These are phyloP conservation scores for Phytophthora europaea DNA, from an alignment of 352 stramenopile species.

Conservation along the genomic window DNA sequence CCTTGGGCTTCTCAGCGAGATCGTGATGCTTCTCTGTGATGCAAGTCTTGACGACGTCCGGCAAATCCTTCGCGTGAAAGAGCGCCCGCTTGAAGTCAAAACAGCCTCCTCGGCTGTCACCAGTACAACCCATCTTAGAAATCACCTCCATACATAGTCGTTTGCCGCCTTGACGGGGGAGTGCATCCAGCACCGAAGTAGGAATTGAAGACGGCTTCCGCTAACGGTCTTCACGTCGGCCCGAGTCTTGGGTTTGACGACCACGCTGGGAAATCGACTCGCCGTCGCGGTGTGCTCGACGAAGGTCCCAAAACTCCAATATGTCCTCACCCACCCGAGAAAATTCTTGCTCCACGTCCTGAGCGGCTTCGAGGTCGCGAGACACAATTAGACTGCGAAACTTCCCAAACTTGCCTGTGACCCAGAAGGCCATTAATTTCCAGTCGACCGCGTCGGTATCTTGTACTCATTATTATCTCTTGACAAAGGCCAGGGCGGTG, in stretches of 20 bases:
- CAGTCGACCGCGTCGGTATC: background rate
- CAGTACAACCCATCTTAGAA: background rate
- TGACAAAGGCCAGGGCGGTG: too few relatives aligned
- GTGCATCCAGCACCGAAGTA: background rate
- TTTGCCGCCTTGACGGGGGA: conserved; percentile 6
- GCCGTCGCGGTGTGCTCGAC: background rate
- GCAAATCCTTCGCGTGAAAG: conserved; percentile 1
- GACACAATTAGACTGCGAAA: background rate
- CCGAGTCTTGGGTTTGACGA: too few relatives aligned
- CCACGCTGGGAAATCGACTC: background rate
- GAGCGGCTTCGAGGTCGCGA: background rate
- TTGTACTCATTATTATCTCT: too few relatives aligned
- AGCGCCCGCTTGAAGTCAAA: conserved; percentile 13
- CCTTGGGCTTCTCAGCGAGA: background rate
- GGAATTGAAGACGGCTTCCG: background rate
- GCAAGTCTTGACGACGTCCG: background rate
- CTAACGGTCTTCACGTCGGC: background rate
- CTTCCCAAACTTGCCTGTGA: background rate
- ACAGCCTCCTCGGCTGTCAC: conserved; percentile 4
- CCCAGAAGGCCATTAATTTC: background rate
- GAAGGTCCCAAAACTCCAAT: conserved; percentile 3
- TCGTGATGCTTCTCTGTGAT: conserved; percentile 1
- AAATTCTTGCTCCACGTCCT: background rate
- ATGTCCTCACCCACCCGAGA: conserved; percentile 11
- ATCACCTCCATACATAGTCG: conserved; percentile 15